phyloP scores from a whole-genome alignment of 306 rosid genomes.

The Quercus agrifolia region DNA sequence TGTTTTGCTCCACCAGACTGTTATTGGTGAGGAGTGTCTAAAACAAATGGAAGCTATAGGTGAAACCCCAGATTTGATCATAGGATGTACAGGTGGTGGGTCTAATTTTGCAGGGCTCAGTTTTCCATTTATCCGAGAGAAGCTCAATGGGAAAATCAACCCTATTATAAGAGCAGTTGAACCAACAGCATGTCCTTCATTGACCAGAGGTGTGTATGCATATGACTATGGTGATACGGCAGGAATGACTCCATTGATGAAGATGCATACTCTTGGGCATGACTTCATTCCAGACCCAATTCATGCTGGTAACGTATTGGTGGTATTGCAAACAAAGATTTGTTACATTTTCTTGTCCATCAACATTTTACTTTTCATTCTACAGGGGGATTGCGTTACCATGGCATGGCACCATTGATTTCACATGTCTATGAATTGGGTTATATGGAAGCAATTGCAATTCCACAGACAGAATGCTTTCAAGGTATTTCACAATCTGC shows the following conservation, averaged over 20 bases:
- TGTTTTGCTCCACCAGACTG: constrained; percentile 89
- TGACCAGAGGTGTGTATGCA: constrained; percentile 73
- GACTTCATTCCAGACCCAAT: constrained; percentile 92
- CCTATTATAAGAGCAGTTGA: constrained; percentile 91
- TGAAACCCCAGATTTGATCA: constrained; percentile 82
- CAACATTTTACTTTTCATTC: constrained; percentile 1
- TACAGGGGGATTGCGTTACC: constrained; percentile 95
- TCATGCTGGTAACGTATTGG: constrained; percentile 65
- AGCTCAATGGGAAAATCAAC: constrained; percentile 66
- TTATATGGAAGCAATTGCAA: constrained; percentile 82
- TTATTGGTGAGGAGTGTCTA: constrained; percentile 88
- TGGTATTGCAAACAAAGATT: not conserved
- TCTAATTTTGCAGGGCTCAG: constrained; percentile 92
- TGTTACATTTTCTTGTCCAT: not conserved
- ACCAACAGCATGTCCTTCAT: constrained; percentile 91
- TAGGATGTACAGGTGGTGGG: constrained; percentile 95
- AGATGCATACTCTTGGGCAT: constrained; percentile 96
- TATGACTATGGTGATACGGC: constrained; percentile 92
- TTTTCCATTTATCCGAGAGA: constrained; percentile 87
- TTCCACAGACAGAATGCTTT: constrained; percentile 91
- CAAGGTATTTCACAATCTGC: constrained; percentile 39
- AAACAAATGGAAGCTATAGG: constrained; percentile 92
- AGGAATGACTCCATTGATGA: constrained; percentile 95
- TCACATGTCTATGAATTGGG: constrained; percentile 87
- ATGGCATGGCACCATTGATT: constrained; percentile 93